These are phyloP conservation scores for Myriosclerotinia duriaeana DNA, from an alignment of 2,329 filamentous ascomycete species.

Conservation along the genomic window DNA sequence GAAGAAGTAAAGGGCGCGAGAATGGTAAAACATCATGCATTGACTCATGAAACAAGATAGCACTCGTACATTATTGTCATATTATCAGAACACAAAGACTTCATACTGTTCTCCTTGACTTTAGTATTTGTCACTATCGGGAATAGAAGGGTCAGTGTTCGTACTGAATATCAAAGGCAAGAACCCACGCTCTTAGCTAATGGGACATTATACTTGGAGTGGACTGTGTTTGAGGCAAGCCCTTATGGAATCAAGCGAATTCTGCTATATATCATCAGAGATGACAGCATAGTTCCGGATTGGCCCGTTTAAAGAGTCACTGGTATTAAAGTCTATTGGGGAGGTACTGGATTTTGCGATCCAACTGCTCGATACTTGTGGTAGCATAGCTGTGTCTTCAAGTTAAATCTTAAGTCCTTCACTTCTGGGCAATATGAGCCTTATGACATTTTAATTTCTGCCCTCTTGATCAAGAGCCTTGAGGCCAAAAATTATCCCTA, in stretches of 20 bases:
- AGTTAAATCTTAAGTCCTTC: not conserved
- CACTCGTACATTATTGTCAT: constrained; percentile 23
- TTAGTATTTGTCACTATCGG: not conserved
- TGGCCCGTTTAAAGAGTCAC: not conserved
- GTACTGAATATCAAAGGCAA: not conserved
- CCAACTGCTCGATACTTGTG: not conserved
- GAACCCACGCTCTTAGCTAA: not conserved
- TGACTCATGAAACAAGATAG: constrained; percentile 13
- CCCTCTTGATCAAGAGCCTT: not conserved
- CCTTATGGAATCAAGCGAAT: not conserved
- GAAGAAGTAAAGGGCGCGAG: not conserved
- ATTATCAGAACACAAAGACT: constrained; percentile 11
- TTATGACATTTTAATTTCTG: not conserved
- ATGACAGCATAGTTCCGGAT: not conserved
- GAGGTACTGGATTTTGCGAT: not conserved
- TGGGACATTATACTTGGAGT: not conserved
- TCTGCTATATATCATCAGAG: not conserved
- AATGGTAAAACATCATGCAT: not conserved
- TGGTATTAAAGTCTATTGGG: not conserved
- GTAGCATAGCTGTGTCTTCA: not conserved
- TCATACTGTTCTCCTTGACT: not conserved
- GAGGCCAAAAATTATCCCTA: not conserved
- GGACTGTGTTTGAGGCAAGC: not conserved
- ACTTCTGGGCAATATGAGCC: not conserved
- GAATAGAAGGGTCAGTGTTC: not conserved